phyloP scores from a whole-genome alignment of 2,329 filamentous ascomycete species.

The Alternaria burnsii region DNA sequence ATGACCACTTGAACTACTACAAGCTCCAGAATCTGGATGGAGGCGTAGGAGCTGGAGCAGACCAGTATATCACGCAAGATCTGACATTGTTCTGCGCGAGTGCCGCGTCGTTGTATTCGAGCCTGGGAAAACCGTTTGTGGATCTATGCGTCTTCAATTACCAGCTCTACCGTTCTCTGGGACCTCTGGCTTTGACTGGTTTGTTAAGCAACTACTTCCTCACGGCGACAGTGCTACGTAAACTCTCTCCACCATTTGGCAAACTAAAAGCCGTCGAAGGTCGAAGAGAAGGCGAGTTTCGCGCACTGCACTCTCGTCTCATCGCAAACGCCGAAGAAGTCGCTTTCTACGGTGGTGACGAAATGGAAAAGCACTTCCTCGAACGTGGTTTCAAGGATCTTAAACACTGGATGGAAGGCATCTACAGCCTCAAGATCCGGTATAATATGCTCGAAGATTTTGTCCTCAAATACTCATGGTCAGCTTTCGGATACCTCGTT shows the following conservation, averaged over 20 bases:
- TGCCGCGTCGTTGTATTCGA: constrained; percentile 92
- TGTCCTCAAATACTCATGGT: constrained; percentile 98
- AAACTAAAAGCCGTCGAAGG: constrained; percentile 97
- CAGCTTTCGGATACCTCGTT: constrained; percentile 92
- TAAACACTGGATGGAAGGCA: constrained; percentile 96
- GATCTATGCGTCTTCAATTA: constrained; percentile 98
- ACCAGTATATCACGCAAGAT: constrained; percentile 98
- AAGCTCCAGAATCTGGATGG: constrained; percentile 93
- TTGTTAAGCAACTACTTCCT: constrained; percentile 92
- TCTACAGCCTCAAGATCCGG: constrained; percentile 95
- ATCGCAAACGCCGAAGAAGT: constrained; percentile 98
- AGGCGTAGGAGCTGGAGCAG: constrained; percentile 87
- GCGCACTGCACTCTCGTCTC: constrained; percentile 86
- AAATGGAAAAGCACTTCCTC: constrained; percentile 92
- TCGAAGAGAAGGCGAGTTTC: constrained; percentile 92
- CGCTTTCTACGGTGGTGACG: constrained; percentile 94
- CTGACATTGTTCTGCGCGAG: constrained; percentile 93
- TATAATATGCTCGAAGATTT: constrained; percentile 99
- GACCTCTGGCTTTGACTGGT: constrained; percentile 84
- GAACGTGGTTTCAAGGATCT: constrained; percentile 92
- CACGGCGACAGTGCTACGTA: constrained; percentile 87
- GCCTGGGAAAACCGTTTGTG: constrained; percentile 96
- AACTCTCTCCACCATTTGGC: constrained; percentile 91
- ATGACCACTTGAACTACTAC: constrained; percentile 95
- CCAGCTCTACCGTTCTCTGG: constrained; percentile 90